These are phyloP conservation scores for Domatiomyces catenatus DNA, from an alignment of 2,329 filamentous ascomycete genomes.

Conservation along the genomic window DNA sequence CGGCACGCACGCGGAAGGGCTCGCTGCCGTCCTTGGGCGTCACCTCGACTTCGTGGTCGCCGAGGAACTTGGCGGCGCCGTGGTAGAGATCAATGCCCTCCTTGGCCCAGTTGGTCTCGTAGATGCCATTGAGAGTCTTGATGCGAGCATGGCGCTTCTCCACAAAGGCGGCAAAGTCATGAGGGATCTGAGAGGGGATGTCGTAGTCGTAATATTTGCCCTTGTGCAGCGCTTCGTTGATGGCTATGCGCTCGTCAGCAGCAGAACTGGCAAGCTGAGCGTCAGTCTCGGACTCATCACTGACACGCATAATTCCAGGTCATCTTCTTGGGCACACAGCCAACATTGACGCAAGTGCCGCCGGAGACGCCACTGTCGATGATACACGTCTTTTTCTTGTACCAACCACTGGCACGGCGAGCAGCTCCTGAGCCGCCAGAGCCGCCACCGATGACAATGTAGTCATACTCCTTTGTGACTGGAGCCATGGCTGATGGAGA, in stretches of 20 bases:
- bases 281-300: neutral
- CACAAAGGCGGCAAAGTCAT: slow-evolving; percentile 35
- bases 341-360: slow-evolving; percentile 39
- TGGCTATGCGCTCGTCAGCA: slow-evolving; percentile 12
- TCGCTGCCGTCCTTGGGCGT: slow-evolving; percentile 27
- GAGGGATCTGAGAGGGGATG: slow-evolving; percentile 27
- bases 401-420: slow-evolving; percentile 36
- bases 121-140: slow-evolving; percentile 31
- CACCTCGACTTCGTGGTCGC: slow-evolving; percentile 31
- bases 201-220: slow-evolving; percentile 35
- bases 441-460: slow-evolving; percentile 40
- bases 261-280: neutral
- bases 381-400: slow-evolving; percentile 36
- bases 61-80: slow-evolving; percentile 32
- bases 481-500: slow-evolving; percentile 29
- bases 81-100: slow-evolving; percentile 37
- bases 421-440: slow-evolving; percentile 37
- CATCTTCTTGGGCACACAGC: slow-evolving; percentile 23
- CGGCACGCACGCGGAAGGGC: slow-evolving; percentile 27
- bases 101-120: slow-evolving; percentile 35
- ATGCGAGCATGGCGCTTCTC: slow-evolving; percentile 32
- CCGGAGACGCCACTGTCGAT: slow-evolving; percentile 35
- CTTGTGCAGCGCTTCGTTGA: slow-evolving; percentile 32
- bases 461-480: slow-evolving; percentile 36
- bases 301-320: neutral